Percentiles rank a stretch among this genome's conserved stretches.
Conservation (phyloP, 495 filamentous ascomycete genomes). For the Aspergillus steynii region DNA sequence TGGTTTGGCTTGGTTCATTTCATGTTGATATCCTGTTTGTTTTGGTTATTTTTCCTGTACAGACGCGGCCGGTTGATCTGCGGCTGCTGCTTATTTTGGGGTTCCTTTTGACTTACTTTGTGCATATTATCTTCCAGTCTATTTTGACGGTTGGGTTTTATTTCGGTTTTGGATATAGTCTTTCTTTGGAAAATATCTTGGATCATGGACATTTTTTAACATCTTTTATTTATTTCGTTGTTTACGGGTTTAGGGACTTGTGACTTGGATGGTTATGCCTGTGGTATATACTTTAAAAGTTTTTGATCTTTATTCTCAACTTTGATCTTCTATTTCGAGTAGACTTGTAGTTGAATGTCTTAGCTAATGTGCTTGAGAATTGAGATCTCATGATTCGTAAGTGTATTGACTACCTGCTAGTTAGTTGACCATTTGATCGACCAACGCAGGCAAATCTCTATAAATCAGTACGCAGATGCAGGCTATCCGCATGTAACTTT, state of each 20-base stretch:
- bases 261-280: conserved; percentile 1
- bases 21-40: conserved; percentile 3
- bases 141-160: conserved; percentile 2
- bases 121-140: conserved; percentile 8
- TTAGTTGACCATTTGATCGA: no score
- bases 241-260: not conserved
- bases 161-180: conserved; percentile 11
- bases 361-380: not conserved
- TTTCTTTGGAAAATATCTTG: conserved; percentile 9
- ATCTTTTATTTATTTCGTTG: not conserved
- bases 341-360: not conserved
- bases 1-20: not conserved
- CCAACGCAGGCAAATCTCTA: no score
- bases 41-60: not conserved
- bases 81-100: not conserved
- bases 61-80: not conserved
- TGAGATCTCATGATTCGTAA: not conserved
- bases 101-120: conserved; percentile 4
- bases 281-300: not conserved
- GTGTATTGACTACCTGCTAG: not conserved
- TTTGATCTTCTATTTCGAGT: not conserved
- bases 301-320: not conserved
- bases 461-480: no score
- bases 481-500: not conserved
- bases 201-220: conserved; percentile 1